These are phyloP conservation scores for Cornus suecica DNA, from an alignment of 148 eudicot species.

Conservation along the genomic window DNA sequence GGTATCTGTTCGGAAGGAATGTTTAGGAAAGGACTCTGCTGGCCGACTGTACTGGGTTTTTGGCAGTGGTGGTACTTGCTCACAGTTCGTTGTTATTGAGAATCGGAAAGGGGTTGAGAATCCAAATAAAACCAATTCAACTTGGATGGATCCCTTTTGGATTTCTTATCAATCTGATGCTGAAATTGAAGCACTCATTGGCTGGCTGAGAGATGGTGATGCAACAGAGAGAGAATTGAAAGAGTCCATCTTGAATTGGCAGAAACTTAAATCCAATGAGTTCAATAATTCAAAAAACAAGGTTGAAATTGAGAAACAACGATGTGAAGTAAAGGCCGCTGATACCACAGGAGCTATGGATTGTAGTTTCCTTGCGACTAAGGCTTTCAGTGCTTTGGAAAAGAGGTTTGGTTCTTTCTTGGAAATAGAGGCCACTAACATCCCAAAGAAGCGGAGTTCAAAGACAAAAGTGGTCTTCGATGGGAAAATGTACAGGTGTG, in stretches of 20 bases:
- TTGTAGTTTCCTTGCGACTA: constrained; percentile 23
- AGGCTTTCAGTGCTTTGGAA: constrained; percentile 32
- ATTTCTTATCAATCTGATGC: constrained; percentile 30
- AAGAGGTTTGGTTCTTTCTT: constrained; percentile 32
- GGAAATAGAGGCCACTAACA: constrained; percentile 12
- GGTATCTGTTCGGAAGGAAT: constrained; percentile 37
- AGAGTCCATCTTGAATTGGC: constrained; percentile 43
- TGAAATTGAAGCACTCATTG: constrained; percentile 36
- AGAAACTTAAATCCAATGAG: constrained; percentile 13
- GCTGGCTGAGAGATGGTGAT: constrained; percentile 39
- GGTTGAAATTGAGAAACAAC: constrained; percentile 18
- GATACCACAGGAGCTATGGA: constrained; percentile 4
- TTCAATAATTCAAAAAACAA: constrained; percentile 9
- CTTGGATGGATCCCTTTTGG: constrained; percentile 18
- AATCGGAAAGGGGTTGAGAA: not conserved
- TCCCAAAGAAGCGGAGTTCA: constrained; percentile 15
- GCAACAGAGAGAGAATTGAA: constrained; percentile 43
- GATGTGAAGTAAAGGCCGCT: constrained; percentile 3
- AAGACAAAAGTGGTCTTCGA: constrained; percentile 11
- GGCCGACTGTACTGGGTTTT: constrained; percentile 49
- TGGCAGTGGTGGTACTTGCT: constrained; percentile 22
- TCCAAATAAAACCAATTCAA: not conserved
- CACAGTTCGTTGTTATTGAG: constrained; percentile 27
- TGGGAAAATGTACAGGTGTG: constrained; percentile 34
- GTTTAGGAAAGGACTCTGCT: constrained; percentile 44